Base-by-base conservation (phyloP, 441 rosid species). In the Euphorbia celastroides region DNA sequence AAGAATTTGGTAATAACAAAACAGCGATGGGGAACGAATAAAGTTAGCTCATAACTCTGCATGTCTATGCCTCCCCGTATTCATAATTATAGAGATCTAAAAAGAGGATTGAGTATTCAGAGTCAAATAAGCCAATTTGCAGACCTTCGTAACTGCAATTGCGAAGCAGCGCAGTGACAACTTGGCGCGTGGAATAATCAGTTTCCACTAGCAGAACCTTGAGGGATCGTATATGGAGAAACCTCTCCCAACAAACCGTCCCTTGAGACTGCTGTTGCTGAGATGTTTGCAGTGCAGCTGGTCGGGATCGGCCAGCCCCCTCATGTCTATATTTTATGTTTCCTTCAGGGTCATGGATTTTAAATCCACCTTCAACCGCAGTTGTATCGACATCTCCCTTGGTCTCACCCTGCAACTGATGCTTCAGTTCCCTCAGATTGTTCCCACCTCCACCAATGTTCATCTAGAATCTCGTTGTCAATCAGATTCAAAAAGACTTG, bases 91-190 rank as follows among this genome's bases (percentile, higher is more conserved):
- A 3, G 20, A 19, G 13, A 28, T 7, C 36, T 6, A n/a, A 61
- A 51, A 5, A 60, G 19, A 60, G 58, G 30, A 13, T 12, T 26
- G 13, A 69, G 25, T 41, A 64, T 52, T n/a, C 28, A 32, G n/a
- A 11, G 46, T 54, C 11, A 60, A 16, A 55, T 13, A 36, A 31
- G 42, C 9, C 31, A 62, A 7, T 55, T 23, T 46, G 46, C 82
- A 67, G 66, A 92, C 96, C 96, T 81, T 89, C 90, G 64, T 89
- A 92, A 61, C 95, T 80, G 76, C 96, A 89, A 56, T 90, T 93
- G 55, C 85, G 88, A 55, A 90, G 87, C 66, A 93, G 73, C 6
- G 96, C 97, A 42, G 80, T 70, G 42, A 93, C 92, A 72, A 93
- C 80, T 25, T 88, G 92, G 20, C 96, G 89, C 3, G 98, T 90